Evolutionary conservation across 768 basidiomycete species (phyloP).

Genomic region (Boletus vinaceobasis): DNA sequence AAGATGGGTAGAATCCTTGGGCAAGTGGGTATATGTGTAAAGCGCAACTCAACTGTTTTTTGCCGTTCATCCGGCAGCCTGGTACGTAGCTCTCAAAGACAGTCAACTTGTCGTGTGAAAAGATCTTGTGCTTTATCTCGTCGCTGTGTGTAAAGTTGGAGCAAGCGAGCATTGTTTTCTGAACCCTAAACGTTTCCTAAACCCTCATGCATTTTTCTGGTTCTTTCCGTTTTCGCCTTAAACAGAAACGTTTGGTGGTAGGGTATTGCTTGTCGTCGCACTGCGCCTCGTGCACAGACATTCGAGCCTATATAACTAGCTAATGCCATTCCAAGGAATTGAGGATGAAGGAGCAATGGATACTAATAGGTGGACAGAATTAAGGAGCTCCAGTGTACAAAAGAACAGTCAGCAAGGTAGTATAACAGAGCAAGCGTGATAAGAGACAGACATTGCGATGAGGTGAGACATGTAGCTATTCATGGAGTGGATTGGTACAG

Average conservation of each 20-base stretch:
- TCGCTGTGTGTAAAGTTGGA: neutral
- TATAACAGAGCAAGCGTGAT: conserved; percentile 7
- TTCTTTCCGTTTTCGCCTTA: neutral
- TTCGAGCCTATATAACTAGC: neutral
- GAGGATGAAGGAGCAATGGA: neutral
- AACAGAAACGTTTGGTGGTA: neutral
- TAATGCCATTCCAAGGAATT: conserved; percentile 14
- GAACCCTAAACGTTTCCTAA: too few species aligned
- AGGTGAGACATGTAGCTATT: neutral
- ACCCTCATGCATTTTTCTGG: neutral
- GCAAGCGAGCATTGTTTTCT: neutral
- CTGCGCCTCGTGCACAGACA: neutral
- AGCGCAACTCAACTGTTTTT: neutral
- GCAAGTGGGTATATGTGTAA: conserved; percentile 41
- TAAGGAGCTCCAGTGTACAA: neutral
- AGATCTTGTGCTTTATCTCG: conserved; percentile 7
- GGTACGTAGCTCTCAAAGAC: neutral
- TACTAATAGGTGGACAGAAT: neutral
- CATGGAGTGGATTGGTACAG: conserved; percentile 6
- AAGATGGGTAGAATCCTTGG: conserved; percentile 35
- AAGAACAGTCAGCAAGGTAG: neutral
- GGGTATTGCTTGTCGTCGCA: neutral
- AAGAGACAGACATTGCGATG: neutral
- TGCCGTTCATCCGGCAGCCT: neutral
- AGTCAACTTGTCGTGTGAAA: neutral